Evolutionary conservation across 1,284 basidiomycete species (phyloP), one percentile per base, ranked within the genome.

Genomic region (Fomes fomentarius): DNA sequence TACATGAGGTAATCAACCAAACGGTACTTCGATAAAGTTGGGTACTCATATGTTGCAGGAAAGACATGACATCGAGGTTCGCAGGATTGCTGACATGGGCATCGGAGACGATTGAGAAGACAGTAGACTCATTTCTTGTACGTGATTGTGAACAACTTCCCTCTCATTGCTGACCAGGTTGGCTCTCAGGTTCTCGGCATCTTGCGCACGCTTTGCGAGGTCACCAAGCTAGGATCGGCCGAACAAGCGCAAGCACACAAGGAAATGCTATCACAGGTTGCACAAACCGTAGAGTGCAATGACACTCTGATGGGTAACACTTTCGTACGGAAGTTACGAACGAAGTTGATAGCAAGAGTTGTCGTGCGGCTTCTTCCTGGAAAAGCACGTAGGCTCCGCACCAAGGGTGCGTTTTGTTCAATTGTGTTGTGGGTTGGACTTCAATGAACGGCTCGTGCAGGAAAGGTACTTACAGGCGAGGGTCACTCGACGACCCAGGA

Each of bases 141-240:
- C 52, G 79, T 64, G 11, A 6, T 25, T 19, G 8, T 34, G 22
- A 22, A 24, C 6, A 7, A 19, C 15, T 40, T 21, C 31, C 19
- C 17, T 26, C 17, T 46, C n/a, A n/a, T n/a, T n/a, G n/a, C 28
- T 30, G 47, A 39, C 45, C 11, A 26, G 33, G 28, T 31, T 15
- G 40, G 12, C 28, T 12, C 51, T 4, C 54, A 92, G 89, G 75
- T 78, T 5, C 85, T 93, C 8, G 91, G 91, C 4, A 67, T 84
- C 28, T 71, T 93, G 30, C 88, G 91, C 65, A 86, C 91, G 14
- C 68, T 94, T 1, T 91, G 87, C 52, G 85, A 91, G 65, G 77
- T 93, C 5, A 71, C 80, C 41, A 93, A 92, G 66, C 81, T 84
- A 1, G 83, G 82, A 1, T 77, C 89, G 15, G 74, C 78, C 2